phyloP scores from a whole-genome alignment of 805 yeast species.

The Wickerhamomyces mucosus region DNA sequence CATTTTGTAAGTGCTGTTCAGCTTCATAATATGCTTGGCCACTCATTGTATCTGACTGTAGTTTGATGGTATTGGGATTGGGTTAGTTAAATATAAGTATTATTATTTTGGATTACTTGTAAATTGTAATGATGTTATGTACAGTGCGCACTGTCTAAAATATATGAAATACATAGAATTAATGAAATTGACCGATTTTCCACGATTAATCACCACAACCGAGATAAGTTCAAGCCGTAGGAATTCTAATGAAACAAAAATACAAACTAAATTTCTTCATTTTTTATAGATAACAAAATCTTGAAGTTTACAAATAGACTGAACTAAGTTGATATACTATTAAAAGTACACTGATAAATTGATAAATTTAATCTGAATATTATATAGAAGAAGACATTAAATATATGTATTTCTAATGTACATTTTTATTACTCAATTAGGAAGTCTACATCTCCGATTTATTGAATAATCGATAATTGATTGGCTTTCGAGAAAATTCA shows the following conservation, averaged over 20 bases:
- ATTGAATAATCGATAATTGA: not conserved
- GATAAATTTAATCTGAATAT: too few species aligned
- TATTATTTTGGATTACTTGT: conserved; percentile 9
- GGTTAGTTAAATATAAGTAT: not conserved
- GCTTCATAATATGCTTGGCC: conserved; percentile 8
- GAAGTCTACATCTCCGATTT: not conserved
- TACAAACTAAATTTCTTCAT: too few species aligned
- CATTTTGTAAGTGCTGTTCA: conserved; percentile 7
- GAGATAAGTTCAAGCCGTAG: too few species aligned
- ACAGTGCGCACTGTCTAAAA: too few species aligned
- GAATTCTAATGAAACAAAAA: too few species aligned
- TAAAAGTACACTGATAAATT: too few species aligned
- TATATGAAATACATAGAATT: not conserved
- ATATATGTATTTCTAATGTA: not conserved
- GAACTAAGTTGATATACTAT: too few species aligned
- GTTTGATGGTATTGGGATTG: not conserved
- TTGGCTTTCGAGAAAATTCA: conserved; percentile 1
- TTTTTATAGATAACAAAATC: too few species aligned
- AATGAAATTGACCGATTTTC: not conserved
- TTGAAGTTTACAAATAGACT: too few species aligned
- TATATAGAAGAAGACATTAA: too few species aligned
- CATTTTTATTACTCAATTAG: conserved; percentile 1
- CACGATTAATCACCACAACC: too few species aligned
- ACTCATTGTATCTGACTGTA: not conserved
- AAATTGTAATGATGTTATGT: too few species aligned